A percentile compares a stretch with the other conserved stretches of the same genome.
Conservation (phyloP, 768 basidiomycete genomes). For the Russula foetens region DNA sequence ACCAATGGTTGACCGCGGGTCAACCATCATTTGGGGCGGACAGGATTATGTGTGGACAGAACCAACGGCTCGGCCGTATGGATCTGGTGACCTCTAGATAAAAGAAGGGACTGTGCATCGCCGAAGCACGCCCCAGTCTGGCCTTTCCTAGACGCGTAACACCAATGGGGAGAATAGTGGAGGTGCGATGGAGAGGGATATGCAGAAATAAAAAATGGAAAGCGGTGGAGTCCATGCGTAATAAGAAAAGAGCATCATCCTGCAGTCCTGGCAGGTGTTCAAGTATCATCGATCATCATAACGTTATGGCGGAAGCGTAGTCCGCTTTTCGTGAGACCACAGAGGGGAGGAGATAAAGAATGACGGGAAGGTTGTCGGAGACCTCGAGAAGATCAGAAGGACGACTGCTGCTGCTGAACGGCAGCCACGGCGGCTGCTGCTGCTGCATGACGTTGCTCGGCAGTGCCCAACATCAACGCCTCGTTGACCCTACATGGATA, state of each 20-base stretch:
- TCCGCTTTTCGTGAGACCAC: constrained; percentile 23
- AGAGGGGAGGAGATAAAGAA: not conserved
- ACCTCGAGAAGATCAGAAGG: constrained; percentile 35
- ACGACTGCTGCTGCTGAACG: constrained; percentile 36
- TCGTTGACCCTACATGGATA: constrained; percentile 57
- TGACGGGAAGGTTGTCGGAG: not conserved
- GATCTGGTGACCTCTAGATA: constrained; percentile 8
- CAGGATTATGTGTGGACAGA: not conserved
- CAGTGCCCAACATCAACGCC: constrained; percentile 80
- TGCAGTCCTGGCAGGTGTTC: constrained; percentile 21
- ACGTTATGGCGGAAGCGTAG: constrained; percentile 11
- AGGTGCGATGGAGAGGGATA: constrained; percentile 1
- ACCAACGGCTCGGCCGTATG: constrained; percentile 18
- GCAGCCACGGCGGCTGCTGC: constrained; percentile 50
- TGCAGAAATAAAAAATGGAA: constrained; percentile 15
- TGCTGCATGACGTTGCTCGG: constrained; percentile 59
- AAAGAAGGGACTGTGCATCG: constrained; percentile 18
- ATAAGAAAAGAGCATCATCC: constrained; percentile 17
- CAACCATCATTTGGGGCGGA: constrained; percentile 15
- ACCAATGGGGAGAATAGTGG: constrained; percentile 7
- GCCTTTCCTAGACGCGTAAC: constrained; percentile 11
- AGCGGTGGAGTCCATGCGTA: constrained; percentile 21
- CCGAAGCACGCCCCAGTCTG: constrained; percentile 20
- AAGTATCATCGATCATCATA: constrained; percentile 22
- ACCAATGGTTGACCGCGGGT: constrained; percentile 14